A percentile compares a stretch with the other conserved stretches of the same genome.
Conservation (phyloP, 2,329 filamentous ascomycete species). For the Curvularia spicifera region DNA sequence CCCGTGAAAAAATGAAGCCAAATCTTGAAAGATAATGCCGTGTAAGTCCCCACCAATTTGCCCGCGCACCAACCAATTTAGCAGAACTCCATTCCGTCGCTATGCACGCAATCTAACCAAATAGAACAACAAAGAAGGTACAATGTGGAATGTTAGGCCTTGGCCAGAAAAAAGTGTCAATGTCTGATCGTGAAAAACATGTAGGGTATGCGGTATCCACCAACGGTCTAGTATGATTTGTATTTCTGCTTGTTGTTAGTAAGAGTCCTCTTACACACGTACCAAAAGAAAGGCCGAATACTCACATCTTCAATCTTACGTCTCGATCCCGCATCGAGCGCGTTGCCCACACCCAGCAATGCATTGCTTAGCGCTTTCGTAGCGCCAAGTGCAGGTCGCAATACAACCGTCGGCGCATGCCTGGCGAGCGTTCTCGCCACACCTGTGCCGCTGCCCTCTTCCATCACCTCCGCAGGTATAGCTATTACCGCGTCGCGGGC, state of each 20-base stretch:
- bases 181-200: not conserved
- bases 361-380: constrained; percentile 89
- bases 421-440: constrained; percentile 79
- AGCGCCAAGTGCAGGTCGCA: constrained; percentile 88
- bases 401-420: constrained; percentile 89
- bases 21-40: not conserved
- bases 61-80: not conserved
- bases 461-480: constrained; percentile 88
- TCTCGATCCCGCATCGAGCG: constrained; percentile 81
- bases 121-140: not conserved
- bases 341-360: constrained; percentile 89
- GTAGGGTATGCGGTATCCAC: no score
- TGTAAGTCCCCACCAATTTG: not conserved
- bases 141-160: not conserved
- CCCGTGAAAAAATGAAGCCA: not conserved
- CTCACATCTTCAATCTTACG: constrained; percentile 87
- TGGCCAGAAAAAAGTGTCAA: not conserved
- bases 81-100: constrained; percentile 16
- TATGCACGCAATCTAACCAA: constrained; percentile 11
- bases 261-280: not conserved
- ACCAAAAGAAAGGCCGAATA: constrained; percentile 30
- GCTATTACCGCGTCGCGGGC: constrained; percentile 93
- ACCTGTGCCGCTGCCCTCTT: constrained; percentile 79
- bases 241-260: constrained; percentile 14
- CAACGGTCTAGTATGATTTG: constrained; percentile 16